Base-by-base conservation (phyloP, 2,329 filamentous ascomycete genomes). In the Aspergillus fumigatiaffinis region DNA sequence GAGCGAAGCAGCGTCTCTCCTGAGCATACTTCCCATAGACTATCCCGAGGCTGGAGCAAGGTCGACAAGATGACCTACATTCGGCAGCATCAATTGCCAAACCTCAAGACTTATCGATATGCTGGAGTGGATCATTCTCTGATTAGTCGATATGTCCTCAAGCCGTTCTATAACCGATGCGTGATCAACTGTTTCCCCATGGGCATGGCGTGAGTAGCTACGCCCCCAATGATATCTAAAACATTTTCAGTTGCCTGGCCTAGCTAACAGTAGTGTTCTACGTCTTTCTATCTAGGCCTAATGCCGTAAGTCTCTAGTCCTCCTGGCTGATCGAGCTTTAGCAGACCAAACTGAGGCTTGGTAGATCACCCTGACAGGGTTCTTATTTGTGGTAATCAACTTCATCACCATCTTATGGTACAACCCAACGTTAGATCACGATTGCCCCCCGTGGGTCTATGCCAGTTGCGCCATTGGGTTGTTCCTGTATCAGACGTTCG, bases 401-500 rank as follows among this genome's bases (percentile, higher is more conserved):
- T 84, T 97, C 75, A 75, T 96, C 66, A 97, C 94, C 6, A 77
- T 99, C 75, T 82, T 99, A 55, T 97, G 92, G 90, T 99, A 96
- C 78, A 94, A 91, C 67, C 94, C 94, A n/a, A 89, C 85, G 0
- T 83, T 99, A 50, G 92, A 97, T 76, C 88, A 91, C 75, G 91
- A 99, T 73, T 97, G 93, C 72, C 94, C 94, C 9, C 73, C 85
- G 1, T 99, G 94, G 94, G 93, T 99, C 17, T 99, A 99, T 80
- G 89, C 88, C 64, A 89, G 86, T 68, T 99, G 92, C 90, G 88
- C 92, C 3, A 75, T 90, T 32, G 94, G 94, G 1, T 78, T 99
- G 64, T 97, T 97, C 73, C 75, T 97, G 52, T 99, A 99, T 76
- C 94, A 99, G 83, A 97, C 93, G 1, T 97, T 99, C 77, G 94